These are phyloP conservation scores for Arthrobotrys pseudoclavata DNA, from an alignment of 2,329 filamentous ascomycete genomes.

Conservation along the genomic window DNA sequence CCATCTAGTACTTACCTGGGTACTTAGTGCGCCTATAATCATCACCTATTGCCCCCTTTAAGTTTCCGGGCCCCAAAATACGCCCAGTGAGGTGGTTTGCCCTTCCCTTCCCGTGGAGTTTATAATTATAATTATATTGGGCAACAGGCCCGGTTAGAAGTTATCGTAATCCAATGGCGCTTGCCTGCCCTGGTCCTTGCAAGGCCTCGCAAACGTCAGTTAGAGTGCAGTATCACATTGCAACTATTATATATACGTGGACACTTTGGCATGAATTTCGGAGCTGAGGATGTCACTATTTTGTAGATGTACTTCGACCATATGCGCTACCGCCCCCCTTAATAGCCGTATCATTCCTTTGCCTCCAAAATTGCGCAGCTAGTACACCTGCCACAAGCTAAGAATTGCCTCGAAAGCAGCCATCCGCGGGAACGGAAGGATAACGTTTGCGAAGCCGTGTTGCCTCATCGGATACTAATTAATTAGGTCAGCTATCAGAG, in stretches of 20 bases:
- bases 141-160: constrained; percentile 19
- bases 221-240: not conserved
- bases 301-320: not conserved
- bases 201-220: not conserved
- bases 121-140: constrained; percentile 21
- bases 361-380: constrained; percentile 8
- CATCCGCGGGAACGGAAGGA: constrained; percentile 14
- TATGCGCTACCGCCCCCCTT: not conserved
- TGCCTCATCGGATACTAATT: not conserved
- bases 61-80: not conserved
- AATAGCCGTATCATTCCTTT: too few relatives aligned
- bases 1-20: too few relatives aligned
- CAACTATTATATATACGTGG: constrained; percentile 27
- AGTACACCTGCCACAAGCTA: not conserved
- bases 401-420: constrained; percentile 50
- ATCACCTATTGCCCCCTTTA: not conserved
- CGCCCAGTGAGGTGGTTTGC: not conserved
- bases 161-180: constrained; percentile 41
- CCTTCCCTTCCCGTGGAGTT: not conserved
- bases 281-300: not conserved
- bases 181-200: constrained; percentile 9
- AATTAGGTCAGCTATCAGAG: too few relatives aligned
- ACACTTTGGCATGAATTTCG: constrained; percentile 41
- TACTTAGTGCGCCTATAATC: not conserved
- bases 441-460: constrained; percentile 50